Conservation (phyloP, 768 basidiomycete species). For the Mycena capillaripes region DNA sequence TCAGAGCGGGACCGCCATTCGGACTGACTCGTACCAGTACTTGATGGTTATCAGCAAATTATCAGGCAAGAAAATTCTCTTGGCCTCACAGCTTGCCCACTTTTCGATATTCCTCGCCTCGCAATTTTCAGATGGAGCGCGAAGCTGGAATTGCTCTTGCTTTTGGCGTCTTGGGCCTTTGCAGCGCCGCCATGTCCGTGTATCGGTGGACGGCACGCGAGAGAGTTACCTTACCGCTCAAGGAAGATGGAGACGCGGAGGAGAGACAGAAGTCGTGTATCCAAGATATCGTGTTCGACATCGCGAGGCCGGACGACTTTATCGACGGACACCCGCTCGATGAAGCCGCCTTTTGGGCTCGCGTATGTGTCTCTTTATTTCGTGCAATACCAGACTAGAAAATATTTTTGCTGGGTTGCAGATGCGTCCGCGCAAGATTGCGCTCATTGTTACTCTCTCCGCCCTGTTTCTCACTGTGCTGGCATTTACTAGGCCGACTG, state of each 20-base stretch:
- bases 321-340: slow-evolving; percentile 20
- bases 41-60: too few relatives aligned
- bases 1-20: too few relatives aligned
- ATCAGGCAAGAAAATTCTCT: too few relatives aligned
- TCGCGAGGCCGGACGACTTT: slow-evolving; percentile 23
- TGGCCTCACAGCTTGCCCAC: too few relatives aligned
- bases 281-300: slow-evolving; percentile 10
- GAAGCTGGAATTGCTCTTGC: neutral
- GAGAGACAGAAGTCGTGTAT: neutral
- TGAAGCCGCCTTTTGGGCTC: slow-evolving; percentile 31
- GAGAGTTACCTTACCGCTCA: neutral
- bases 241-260: slow-evolving; percentile 1
- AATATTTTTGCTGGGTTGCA: neutral
- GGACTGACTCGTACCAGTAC: too few relatives aligned
- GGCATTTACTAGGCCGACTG: neutral
- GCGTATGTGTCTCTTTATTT: slow-evolving; percentile 6
- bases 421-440: slow-evolving; percentile 4
- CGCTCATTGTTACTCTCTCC: neutral
- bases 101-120: too few relatives aligned
- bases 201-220: neutral
- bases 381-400: neutral
- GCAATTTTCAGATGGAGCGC: neutral
- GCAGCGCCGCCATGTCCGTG: neutral
- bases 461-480: neutral
- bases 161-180: neutral